phyloP scores from a whole-genome alignment of 2,329 filamentous ascomycete genomes.

The Trichoderma breve region DNA sequence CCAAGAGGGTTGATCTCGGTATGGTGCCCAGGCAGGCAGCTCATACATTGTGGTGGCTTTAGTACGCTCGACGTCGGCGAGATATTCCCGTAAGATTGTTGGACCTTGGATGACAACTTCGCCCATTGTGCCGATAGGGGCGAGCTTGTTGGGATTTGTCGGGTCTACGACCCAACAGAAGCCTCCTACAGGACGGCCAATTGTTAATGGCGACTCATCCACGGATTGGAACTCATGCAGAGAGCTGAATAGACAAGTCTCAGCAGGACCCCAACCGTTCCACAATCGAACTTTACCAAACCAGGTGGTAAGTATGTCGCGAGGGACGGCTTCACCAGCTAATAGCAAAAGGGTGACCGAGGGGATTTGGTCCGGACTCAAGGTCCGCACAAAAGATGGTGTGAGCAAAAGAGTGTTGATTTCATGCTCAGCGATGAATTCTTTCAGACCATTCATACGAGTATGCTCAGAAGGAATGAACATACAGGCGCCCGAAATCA shows the following conservation, averaged over 20 bases:
- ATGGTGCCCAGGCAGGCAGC: conserved; percentile 4
- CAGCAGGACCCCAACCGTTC: conserved; percentile 44
- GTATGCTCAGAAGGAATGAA: conserved; percentile 25
- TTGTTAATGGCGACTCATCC: not conserved
- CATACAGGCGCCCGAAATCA: conserved; percentile 22
- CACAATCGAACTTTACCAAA: conserved; percentile 32
- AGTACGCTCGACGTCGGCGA: conserved; percentile 40
- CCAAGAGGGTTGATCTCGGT: conserved; percentile 19
- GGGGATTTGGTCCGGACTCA: conserved; percentile 3
- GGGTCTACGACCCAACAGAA: conserved; percentile 27
- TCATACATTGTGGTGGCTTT: conserved; percentile 40
- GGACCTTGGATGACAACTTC: conserved; percentile 42
- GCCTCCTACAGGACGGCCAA: conserved; percentile 17
- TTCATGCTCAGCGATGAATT: not conserved
- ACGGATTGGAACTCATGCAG: not conserved
- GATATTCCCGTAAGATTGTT: conserved; percentile 48
- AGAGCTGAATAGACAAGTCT: conserved; percentile 33
- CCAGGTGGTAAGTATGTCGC: conserved; percentile 7
- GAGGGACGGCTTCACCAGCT: conserved; percentile 18
- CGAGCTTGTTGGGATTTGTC: conserved; percentile 24
- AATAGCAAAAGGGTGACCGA: not conserved
- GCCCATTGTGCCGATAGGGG: conserved; percentile 27
- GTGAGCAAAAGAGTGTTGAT: conserved; percentile 12
- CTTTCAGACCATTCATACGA: conserved; percentile 16
- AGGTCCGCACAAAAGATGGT: conserved; percentile 8